Percentiles rank a stretch among this genome's conserved stretches.
Conservation (phyloP, 352 stramenopile genomes). For the Phytophthora fragariae region DNA sequence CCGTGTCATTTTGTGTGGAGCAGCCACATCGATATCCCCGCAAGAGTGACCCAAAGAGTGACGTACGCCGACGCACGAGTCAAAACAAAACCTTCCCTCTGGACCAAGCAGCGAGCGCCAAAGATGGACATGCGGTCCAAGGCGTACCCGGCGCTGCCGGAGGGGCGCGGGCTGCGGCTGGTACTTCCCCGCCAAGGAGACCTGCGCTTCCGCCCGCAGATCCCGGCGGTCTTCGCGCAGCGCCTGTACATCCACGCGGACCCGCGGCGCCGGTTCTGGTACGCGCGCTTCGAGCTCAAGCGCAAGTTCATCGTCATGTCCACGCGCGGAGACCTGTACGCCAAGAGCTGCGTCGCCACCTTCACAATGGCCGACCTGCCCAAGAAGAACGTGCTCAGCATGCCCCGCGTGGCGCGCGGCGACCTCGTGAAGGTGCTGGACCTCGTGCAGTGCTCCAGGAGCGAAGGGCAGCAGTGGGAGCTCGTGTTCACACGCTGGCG, state of each 20-base stretch:
- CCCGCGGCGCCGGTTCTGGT: slow-evolving; percentile 50
- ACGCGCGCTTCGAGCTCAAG: slow-evolving; percentile 63
- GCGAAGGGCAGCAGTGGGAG: slow-evolving; percentile 63
- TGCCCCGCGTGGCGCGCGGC: slow-evolving; percentile 57
- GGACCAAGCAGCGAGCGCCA: slow-evolving; percentile 9
- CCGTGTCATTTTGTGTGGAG: slow-evolving; percentile 24
- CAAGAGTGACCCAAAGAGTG: slow-evolving; percentile 14
- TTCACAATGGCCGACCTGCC: slow-evolving; percentile 56
- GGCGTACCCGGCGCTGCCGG: slow-evolving; percentile 64
- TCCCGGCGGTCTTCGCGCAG: slow-evolving; percentile 55
- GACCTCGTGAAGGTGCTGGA: slow-evolving; percentile 78
- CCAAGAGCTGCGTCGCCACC: slow-evolving; percentile 44
- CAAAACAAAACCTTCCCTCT: slow-evolving; percentile 5
- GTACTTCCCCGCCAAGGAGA: slow-evolving; percentile 67
- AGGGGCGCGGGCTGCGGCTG: slow-evolving; percentile 44
- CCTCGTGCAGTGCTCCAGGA: slow-evolving; percentile 65
- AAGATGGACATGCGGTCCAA: slow-evolving; percentile 70
- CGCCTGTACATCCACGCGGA: slow-evolving; percentile 65
- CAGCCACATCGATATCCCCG: slow-evolving; percentile 11
- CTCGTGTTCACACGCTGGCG: slow-evolving; percentile 76
- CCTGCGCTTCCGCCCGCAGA: slow-evolving; percentile 58
- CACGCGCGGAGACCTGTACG: slow-evolving; percentile 70
- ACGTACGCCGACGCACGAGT: slow-evolving; percentile 6
- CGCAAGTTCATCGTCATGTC: slow-evolving; percentile 85
- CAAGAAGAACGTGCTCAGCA: slow-evolving; percentile 52